Conservation (phyloP, 305 asterid species). For the Fraxinus platypoda region DNA sequence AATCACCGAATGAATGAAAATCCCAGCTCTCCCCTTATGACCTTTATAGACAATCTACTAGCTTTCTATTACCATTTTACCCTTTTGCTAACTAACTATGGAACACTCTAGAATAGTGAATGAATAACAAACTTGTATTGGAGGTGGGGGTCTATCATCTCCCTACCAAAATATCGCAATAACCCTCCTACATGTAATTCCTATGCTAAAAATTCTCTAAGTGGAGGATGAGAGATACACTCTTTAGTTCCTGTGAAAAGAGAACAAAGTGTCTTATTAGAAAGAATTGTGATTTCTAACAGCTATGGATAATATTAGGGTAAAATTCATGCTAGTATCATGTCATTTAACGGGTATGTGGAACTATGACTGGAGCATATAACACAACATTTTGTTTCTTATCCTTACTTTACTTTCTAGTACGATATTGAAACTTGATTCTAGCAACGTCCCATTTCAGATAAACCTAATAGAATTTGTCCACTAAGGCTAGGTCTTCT, state of each 20-base stretch:
- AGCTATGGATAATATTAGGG: background rate
- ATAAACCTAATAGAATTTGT: background rate
- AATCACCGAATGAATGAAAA: too few species aligned
- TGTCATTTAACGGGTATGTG: background rate
- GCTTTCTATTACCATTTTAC: too few species aligned
- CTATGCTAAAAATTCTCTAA: background rate
- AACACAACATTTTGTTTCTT: background rate
- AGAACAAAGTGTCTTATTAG: background rate
- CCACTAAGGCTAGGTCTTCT: background rate
- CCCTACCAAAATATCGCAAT: background rate
- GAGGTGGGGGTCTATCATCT: background rate
- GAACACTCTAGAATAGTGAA: too few species aligned
- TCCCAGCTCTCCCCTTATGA: too few species aligned
- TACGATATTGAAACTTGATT: background rate
- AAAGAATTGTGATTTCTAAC: background rate
- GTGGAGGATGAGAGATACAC: background rate
- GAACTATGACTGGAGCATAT: background rate
- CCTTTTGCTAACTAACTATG: too few species aligned
- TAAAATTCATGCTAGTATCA: background rate
- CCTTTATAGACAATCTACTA: too few species aligned
- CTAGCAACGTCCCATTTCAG: background rate
- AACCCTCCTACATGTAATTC: background rate
- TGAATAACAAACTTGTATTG: too few species aligned
- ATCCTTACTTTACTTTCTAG: background rate
- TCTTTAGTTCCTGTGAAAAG: background rate